Conservation (phyloP, 306 rosid species). For the Fagus crenata region DNA sequence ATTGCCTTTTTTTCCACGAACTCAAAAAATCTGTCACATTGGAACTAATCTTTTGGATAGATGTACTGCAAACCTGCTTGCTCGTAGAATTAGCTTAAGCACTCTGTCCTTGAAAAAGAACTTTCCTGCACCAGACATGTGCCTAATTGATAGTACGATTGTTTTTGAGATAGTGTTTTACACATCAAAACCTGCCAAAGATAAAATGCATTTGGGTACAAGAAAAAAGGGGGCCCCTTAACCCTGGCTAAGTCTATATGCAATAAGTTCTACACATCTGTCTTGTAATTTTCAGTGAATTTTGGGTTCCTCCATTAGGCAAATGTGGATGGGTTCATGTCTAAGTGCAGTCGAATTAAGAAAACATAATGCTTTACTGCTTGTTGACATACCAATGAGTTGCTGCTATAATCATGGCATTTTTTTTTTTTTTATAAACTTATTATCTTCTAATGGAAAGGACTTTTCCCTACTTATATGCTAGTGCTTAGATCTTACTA, state of each 20-base stretch:
- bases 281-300: too few species aligned
- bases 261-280: too few species aligned
- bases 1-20: background rate
- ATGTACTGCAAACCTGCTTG: background rate
- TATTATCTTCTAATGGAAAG: background rate
- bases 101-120: too few species aligned
- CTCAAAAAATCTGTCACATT: background rate
- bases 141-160: background rate
- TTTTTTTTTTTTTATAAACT: background rate
- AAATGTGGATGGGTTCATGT: background rate
- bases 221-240: too few species aligned
- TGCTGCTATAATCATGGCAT: background rate
- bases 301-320: background rate
- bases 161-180: too few species aligned
- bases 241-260: too few species aligned
- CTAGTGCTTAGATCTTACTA: background rate
- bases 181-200: too few species aligned
- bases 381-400: background rate
- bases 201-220: too few species aligned
- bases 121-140: background rate
- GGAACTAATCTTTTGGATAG: background rate
- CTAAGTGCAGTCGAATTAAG: background rate
- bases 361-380: background rate
- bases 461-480: background rate
- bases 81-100: background rate